Conservation (phyloP, 306 rosid species). For the Trifolium pratense region DNA sequence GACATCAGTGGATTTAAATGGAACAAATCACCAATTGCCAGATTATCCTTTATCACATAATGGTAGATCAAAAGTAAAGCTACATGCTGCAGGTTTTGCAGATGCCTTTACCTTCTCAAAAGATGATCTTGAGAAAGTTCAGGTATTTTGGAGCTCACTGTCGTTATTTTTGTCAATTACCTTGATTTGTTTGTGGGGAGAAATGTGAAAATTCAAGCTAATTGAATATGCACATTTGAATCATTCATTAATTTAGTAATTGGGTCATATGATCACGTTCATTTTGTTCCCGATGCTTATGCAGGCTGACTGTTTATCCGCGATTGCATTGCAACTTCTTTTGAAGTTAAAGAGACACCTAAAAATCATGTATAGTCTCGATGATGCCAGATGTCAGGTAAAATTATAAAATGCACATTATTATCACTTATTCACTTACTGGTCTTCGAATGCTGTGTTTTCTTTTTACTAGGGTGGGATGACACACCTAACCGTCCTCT, state of each 20-base stretch:
- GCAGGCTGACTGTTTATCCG: constrained; percentile 83
- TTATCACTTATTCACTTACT: constrained; percentile 25
- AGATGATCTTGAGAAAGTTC: constrained; percentile 75
- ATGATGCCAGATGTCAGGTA: constrained; percentile 96
- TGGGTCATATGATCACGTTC: not conserved
- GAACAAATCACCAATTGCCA: constrained; percentile 57
- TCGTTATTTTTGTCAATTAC: constrained; percentile 26
- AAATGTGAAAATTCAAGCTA: not conserved
- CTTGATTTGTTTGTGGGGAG: constrained; percentile 16
- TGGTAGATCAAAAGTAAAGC: constrained; percentile 49
- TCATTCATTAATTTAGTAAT: constrained; percentile 13
- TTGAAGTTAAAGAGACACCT: constrained; percentile 94
- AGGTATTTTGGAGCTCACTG: constrained; percentile 54
- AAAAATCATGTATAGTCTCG: constrained; percentile 76
- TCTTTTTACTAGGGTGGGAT: constrained; percentile 20
- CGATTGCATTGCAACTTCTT: constrained; percentile 89
- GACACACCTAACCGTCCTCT: constrained; percentile 29
- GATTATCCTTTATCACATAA: constrained; percentile 50
- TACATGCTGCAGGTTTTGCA: constrained; percentile 39
- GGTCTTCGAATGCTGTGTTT: not conserved
- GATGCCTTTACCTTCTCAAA: constrained; percentile 56
- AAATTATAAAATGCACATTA: not conserved
- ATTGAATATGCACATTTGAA: constrained; percentile 16
- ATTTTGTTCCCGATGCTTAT: constrained; percentile 35
- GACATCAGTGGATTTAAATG: constrained; percentile 72